phyloP scores from a whole-genome alignment of 2,329 filamentous ascomycete genomes.

The Colletotrichum melonis region DNA sequence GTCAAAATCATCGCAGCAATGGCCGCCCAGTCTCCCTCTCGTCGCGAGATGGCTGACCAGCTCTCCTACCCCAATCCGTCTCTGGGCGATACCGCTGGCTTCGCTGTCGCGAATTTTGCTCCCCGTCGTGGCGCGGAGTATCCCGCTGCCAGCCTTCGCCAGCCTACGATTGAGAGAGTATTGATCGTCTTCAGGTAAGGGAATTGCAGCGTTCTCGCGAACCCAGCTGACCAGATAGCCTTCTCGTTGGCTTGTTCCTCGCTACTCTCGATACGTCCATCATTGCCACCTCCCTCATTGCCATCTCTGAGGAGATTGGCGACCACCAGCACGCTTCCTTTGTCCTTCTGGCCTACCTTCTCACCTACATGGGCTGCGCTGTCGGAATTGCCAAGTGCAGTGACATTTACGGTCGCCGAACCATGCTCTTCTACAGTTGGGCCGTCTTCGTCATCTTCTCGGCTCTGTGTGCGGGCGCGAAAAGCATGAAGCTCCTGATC shows the following conservation, averaged over 20 bases:
- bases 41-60: conserved; percentile 17
- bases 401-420: conserved; percentile 67
- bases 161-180: conserved; percentile 39
- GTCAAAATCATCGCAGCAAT: neutral
- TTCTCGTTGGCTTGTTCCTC: conserved; percentile 63
- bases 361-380: conserved; percentile 70
- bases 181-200: conserved; percentile 51
- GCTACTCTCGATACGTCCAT: conserved; percentile 69
- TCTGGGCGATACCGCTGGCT: conserved; percentile 39
- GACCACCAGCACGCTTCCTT: conserved; percentile 65
- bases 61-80: conserved; percentile 41
- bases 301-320: conserved; percentile 63
- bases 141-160: neutral
- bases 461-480: conserved; percentile 62
- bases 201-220: neutral
- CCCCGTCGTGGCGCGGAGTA: neutral
- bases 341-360: conserved; percentile 66
- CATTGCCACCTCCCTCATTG: conserved; percentile 68
- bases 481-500: conserved; percentile 64
- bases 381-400: conserved; percentile 69
- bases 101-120: conserved; percentile 10
- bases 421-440: conserved; percentile 63
- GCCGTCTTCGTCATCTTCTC: conserved; percentile 66
- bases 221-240: conserved; percentile 22
- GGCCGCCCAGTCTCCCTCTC: conserved; percentile 2